Base-by-base conservation (phyloP, 257 asterid genomes). In the Dorcoceras hygrometricum region DNA sequence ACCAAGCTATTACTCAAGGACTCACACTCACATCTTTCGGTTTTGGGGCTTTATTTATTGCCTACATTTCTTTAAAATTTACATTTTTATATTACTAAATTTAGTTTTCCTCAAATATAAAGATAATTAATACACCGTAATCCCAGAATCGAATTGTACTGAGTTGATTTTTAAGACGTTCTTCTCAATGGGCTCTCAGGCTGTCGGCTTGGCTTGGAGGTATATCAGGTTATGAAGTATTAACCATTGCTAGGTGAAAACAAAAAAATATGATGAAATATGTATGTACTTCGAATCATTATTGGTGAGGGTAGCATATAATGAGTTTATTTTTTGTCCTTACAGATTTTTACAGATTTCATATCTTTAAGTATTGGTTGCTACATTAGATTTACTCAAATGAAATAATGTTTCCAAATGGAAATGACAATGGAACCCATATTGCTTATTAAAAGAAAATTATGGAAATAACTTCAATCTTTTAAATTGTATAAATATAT, bases 161-260 rank as follows among this genome's bases (percentile, higher is more conserved):
- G n/a, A n/a, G n/a, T 6, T 22, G 18, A 19, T 34, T 61, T 61
- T 9, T 36, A 14, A n/a, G 46, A 34, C 34, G 46, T 4, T 51
- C 23, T 34, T 14, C 56, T 53, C 7, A 48, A 71, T 59, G 75
- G 57, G 64, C 62, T 62, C 55, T n/a, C 63, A 56, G 53, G 8
- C 54, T 72, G 19, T 16, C 53, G 65, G 80, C 78, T 77, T 46
- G 82, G 80, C 75, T 72, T n/a, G n/a, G n/a, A n/a, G n/a, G n/a
- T n/a, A n/a, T n/a, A n/a, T 76, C 64, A 59, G 36, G 10, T 9
- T 29, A 63, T n/a, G n/a, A n/a, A n/a, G 66, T 73, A 71, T 16
- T 64, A 71, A 80, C 85, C 34, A 39, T 61, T 53, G 80, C 75
- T 54, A 68, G 64, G 27, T 43, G 11, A 57, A 34, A 64, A n/a